Conservation (phyloP, 164 flowering plant species). For the Paratinospora sagittata region DNA sequence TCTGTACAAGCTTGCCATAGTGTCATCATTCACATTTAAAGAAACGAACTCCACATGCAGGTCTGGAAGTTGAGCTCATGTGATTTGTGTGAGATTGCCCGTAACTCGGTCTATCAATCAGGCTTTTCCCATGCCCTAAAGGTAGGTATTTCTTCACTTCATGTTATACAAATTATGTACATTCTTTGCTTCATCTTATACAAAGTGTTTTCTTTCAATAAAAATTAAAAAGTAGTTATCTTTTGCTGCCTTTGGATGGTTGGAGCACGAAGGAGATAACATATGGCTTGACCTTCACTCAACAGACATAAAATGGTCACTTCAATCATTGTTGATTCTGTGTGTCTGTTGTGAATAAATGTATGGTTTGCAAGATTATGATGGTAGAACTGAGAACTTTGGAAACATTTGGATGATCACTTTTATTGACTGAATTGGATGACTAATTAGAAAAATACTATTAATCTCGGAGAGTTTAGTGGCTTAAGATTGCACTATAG, state of each 20-base stretch:
- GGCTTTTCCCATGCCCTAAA: constrained; percentile 94
- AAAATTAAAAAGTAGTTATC: not conserved
- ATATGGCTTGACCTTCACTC: not conserved
- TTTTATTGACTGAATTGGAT: too few species aligned
- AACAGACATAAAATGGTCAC: not conserved
- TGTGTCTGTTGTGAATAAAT: not conserved
- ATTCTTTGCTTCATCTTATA: not conserved
- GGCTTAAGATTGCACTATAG: too few species aligned
- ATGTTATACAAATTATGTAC: too few species aligned
- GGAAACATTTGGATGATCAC: not conserved
- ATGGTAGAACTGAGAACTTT: not conserved
- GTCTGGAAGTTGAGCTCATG: constrained; percentile 12
- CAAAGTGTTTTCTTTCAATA: too few species aligned
- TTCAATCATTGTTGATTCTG: not conserved
- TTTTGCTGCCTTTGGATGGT: not conserved
- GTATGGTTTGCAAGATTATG: not conserved
- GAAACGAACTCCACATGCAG: not conserved
- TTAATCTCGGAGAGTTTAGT: too few species aligned
- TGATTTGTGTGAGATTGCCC: constrained; percentile 59
- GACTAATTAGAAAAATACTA: too few species aligned
- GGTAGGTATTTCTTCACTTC: constrained; percentile 43
- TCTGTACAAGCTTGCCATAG: not conserved
- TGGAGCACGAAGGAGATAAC: not conserved
- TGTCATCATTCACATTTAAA: not conserved
- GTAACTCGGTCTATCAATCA: constrained; percentile 90